phyloP scores from a whole-genome alignment of 2,329 filamentous ascomycete genomes.

The Parafenestella ontariensis region DNA sequence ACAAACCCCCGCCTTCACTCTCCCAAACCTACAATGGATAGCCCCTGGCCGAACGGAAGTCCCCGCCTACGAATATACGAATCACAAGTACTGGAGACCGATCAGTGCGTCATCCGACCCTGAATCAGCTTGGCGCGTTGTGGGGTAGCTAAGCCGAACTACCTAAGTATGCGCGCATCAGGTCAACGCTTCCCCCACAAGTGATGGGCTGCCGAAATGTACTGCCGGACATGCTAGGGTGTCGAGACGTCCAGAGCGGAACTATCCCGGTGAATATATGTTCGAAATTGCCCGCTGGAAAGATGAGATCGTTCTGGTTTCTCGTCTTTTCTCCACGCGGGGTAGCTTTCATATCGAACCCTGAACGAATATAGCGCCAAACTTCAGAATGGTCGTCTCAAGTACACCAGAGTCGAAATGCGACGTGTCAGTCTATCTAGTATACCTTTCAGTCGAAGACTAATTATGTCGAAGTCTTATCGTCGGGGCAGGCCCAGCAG shows the following conservation, averaged over 20 bases:
- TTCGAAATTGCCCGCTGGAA: background rate
- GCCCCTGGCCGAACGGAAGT: background rate
- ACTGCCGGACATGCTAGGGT: constrained; percentile 21
- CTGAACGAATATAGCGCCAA: background rate
- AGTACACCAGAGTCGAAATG: constrained; percentile 39
- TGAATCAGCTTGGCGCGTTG: constrained; percentile 23
- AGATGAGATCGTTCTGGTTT: background rate
- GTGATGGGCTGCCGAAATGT: constrained; percentile 18
- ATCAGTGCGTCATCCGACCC: constrained; percentile 14
- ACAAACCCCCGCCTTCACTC: constrained; percentile 11
- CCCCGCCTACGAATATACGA: constrained; percentile 8
- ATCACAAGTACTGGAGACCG: constrained; percentile 11
- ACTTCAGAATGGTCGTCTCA: constrained; percentile 32
- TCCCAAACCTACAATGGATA: background rate
- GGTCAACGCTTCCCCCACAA: background rate
- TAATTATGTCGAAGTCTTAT: constrained; percentile 39
- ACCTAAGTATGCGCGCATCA: background rate
- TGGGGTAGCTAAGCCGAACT: constrained; percentile 33
- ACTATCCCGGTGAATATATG: background rate
- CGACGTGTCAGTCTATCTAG: constrained; percentile 39
- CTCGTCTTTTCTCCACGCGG: background rate
- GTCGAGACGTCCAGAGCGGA: background rate
- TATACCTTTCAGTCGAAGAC: background rate
- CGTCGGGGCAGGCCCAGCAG: constrained; percentile 50
- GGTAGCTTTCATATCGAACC: background rate